phyloP scores from a whole-genome alignment of 352 stramenopile genomes.

The Phytopythium delawarense region DNA sequence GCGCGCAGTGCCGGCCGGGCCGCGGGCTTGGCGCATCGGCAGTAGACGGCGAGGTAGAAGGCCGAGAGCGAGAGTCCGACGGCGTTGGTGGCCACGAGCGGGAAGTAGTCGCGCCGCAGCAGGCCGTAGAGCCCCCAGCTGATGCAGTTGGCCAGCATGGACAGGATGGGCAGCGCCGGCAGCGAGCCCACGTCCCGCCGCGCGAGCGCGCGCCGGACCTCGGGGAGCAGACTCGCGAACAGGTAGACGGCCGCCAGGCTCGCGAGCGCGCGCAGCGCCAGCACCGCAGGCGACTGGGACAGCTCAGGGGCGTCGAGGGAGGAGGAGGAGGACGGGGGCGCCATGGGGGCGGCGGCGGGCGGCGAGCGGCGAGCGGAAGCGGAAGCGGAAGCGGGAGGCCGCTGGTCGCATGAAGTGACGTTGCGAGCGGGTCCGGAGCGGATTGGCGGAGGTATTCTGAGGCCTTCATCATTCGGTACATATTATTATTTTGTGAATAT shows the following conservation, averaged over 20 bases:
- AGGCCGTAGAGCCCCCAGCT: conserved; percentile 53
- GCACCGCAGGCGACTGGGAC: conserved; percentile 10
- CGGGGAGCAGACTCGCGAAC: conserved; percentile 42
- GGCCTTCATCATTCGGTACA: no score
- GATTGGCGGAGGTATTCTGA: no score
- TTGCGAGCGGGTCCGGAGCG: not conserved
- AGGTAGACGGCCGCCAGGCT: conserved; percentile 39
- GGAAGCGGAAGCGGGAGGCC: not conserved
- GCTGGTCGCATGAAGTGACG: not conserved
- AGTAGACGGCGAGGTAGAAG: conserved; percentile 51
- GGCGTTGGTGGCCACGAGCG: conserved; percentile 44
- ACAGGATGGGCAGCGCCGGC: conserved; percentile 40
- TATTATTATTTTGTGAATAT: no score
- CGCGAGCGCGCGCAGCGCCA: conserved; percentile 30
- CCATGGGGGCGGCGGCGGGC: no score
- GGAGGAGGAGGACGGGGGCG: not conserved
- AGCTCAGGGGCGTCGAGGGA: not conserved
- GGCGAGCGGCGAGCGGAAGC: not conserved
- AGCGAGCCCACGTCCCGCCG: conserved; percentile 27
- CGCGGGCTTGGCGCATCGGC: conserved; percentile 7
- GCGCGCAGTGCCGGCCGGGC: conserved; percentile 12
- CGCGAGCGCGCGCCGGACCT: conserved; percentile 30
- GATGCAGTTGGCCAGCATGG: conserved; percentile 62
- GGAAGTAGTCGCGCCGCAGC: conserved; percentile 45
- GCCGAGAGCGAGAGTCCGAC: conserved; percentile 35